phyloP scores from a whole-genome alignment of 169 alveolate species.

The Plasmodium adleri region DNA sequence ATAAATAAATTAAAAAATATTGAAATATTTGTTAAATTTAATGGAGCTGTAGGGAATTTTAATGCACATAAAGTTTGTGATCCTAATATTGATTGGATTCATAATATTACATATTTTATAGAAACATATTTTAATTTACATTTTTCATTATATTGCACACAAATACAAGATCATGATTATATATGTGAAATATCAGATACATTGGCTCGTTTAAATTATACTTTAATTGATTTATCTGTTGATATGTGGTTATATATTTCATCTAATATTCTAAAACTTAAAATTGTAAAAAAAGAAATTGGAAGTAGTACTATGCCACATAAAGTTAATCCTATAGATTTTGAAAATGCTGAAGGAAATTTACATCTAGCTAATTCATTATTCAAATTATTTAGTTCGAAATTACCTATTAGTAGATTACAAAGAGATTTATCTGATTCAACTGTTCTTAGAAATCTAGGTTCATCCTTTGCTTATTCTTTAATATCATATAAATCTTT shows the following conservation, averaged over 20 bases:
- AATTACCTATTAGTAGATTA: conserved; percentile 94
- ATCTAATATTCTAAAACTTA: conserved; percentile 78
- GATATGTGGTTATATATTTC: conserved; percentile 96
- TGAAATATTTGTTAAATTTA: conserved; percentile 92
- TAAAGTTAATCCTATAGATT: conserved; percentile 96
- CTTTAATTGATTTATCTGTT: conserved; percentile 91
- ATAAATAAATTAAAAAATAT: conserved; percentile 61
- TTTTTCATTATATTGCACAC: conserved; percentile 94
- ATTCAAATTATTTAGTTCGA: conserved; percentile 88
- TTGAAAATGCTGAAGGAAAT: conserved; percentile 98
- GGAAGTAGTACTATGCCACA: conserved; percentile 99
- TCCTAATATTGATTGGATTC: conserved; percentile 93
- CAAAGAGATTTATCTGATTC: conserved; percentile 97
- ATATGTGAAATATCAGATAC: conserved; percentile 91
- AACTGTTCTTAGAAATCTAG: conserved; percentile 94
- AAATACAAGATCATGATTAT: conserved; percentile 96
- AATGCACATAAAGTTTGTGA: conserved; percentile 94
- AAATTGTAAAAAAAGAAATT: conserved; percentile 90
- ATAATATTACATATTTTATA: conserved; percentile 84
- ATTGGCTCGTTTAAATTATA: conserved; percentile 89
- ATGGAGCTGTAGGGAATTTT: conserved; percentile 97
- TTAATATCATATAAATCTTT: conserved; percentile 89
- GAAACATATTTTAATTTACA: conserved; percentile 86
- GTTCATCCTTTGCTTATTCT: conserved; percentile 90
- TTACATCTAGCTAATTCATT: conserved; percentile 93